phyloP scores from a whole-genome alignment of 805 yeast genomes.

The Saccharomycopsis fibuligera region DNA sequence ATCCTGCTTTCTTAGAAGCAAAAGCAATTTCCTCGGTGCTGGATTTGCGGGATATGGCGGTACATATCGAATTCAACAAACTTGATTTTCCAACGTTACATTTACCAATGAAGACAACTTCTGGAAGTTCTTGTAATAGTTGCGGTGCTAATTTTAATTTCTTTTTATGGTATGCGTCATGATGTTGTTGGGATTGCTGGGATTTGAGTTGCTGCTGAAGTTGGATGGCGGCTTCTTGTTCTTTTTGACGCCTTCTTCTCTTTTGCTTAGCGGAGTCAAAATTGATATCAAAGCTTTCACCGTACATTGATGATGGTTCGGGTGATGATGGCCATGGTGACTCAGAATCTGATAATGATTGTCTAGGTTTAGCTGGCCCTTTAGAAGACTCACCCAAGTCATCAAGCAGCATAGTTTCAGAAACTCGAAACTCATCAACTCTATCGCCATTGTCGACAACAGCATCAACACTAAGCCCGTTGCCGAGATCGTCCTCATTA shows the following conservation, averaged over 20 bases:
- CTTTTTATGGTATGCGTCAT: slow-evolving; percentile 15
- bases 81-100: slow-evolving; percentile 88
- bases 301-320: not conserved
- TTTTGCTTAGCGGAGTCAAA: not conserved
- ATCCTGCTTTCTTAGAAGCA: slow-evolving; percentile 51
- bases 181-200: not conserved
- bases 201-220: not conserved
- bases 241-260: no score
- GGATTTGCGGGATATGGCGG: slow-evolving; percentile 31
- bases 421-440: not conserved
- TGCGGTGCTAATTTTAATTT: slow-evolving; percentile 9
- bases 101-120: slow-evolving; percentile 69
- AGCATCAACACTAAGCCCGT: no score
- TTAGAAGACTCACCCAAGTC: not conserved
- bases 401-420: not conserved
- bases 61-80: slow-evolving; percentile 54
- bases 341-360: not conserved
- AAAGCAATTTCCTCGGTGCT: slow-evolving; percentile 39
- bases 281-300: not conserved
- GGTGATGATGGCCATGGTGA: not conserved
- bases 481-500: not conserved
- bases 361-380: not conserved
- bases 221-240: not conserved
- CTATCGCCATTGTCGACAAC: no score
- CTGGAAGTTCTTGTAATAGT: slow-evolving; percentile 43